These are phyloP conservation scores for Psilocybe subaeruginosa DNA, from an alignment of 768 basidiomycete species.

Conservation along the genomic window DNA sequence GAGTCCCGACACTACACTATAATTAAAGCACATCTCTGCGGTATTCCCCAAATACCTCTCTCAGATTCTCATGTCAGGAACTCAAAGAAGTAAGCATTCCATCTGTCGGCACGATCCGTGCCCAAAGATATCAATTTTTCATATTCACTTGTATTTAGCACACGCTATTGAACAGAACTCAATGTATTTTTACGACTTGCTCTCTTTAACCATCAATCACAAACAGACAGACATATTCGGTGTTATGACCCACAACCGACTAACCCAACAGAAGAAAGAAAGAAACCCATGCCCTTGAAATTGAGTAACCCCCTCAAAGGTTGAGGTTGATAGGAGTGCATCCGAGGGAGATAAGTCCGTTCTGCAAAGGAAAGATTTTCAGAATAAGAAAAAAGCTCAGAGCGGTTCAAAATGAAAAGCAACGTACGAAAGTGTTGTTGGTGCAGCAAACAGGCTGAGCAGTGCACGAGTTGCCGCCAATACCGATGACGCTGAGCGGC, in stretches of 20 bases:
- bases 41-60: too few relatives aligned
- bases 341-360: conserved; percentile 38
- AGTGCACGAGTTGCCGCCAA: conserved; percentile 31
- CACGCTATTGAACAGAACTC: neutral
- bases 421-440: conserved; percentile 37
- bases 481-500: conserved; percentile 27
- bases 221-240: too few relatives aligned
- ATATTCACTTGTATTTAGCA: neutral
- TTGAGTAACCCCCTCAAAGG: conserved; percentile 20
- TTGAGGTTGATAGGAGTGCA: conserved; percentile 39
- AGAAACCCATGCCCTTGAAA: neutral
- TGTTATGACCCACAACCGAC: neutral
- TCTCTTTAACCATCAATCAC: too few relatives aligned
- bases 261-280: neutral
- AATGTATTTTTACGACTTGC: too few relatives aligned
- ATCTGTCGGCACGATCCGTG: neutral
- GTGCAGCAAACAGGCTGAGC: conserved; percentile 40
- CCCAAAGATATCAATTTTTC: neutral
- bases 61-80: too few relatives aligned
- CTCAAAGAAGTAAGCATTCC: neutral
- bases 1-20: too few relatives aligned
- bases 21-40: too few relatives aligned
- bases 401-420: neutral
- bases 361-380: conserved; percentile 18
- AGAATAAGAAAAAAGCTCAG: neutral